phyloP scores from a whole-genome alignment of 2,329 filamentous ascomycete species.

The Penicillium sp. region DNA sequence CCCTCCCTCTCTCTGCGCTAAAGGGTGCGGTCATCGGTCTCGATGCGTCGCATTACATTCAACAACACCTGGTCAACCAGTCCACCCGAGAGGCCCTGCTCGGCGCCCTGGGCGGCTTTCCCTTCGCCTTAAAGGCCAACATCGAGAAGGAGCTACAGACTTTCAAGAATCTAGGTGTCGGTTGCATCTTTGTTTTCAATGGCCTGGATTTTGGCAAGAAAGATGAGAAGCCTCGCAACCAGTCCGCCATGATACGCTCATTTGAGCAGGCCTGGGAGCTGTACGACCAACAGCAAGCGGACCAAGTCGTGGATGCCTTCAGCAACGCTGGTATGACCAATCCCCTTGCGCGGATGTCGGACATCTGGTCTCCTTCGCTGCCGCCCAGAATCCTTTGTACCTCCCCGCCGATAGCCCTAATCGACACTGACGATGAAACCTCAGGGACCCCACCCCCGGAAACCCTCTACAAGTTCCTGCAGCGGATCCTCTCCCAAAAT shows the following conservation, averaged over 20 bases:
- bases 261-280: slow-evolving; percentile 84
- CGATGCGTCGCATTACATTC: slow-evolving; percentile 88
- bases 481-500: slow-evolving; percentile 72
- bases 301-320: slow-evolving; percentile 84
- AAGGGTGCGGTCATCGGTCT: slow-evolving; percentile 79
- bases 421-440: slow-evolving; percentile 36
- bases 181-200: slow-evolving; percentile 90
- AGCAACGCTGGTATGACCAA: slow-evolving; percentile 72
- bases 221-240: slow-evolving; percentile 66
- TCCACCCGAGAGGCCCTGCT: slow-evolving; percentile 84
- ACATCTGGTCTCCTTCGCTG: slow-evolving; percentile 14
- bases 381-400: slow-evolving; percentile 4
- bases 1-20: slow-evolving; percentile 71
- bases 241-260: slow-evolving; percentile 68
- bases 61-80: slow-evolving; percentile 73
- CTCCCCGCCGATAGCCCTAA: slow-evolving; percentile 14
- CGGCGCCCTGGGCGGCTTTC: slow-evolving; percentile 85
- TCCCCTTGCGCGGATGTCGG: slow-evolving; percentile 19
- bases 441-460: slow-evolving; percentile 73
- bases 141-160: slow-evolving; percentile 77
- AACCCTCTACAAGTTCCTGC: slow-evolving; percentile 77
- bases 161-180: slow-evolving; percentile 73
- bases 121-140: slow-evolving; percentile 75
- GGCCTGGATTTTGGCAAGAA: slow-evolving; percentile 80
- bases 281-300: slow-evolving; percentile 80